Evolutionary conservation across 352 stramenopile genomes (phyloP).

Genomic region (Blastocystis sp.): DNA sequence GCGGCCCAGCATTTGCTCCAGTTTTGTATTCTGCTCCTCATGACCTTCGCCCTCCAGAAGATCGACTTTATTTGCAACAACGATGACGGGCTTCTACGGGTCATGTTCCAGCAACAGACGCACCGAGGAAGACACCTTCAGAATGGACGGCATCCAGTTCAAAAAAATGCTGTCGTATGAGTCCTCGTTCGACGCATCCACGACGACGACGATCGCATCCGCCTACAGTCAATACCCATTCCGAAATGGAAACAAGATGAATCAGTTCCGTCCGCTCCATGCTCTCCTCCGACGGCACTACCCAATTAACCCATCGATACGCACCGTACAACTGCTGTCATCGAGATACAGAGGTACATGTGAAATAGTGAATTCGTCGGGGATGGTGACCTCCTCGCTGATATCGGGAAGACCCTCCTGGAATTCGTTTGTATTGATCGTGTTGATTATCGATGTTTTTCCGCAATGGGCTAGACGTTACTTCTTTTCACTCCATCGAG

Average conservation of each 20-base stretch:
- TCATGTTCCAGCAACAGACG: not conserved
- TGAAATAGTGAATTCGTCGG: not conserved
- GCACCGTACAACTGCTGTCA: not conserved
- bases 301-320: not conserved
- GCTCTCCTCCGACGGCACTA: not conserved
- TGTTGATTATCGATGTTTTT: constrained; percentile 46
- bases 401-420: not conserved
- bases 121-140: not conserved
- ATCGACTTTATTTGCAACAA: constrained; percentile 43
- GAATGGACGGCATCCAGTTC: constrained; percentile 26
- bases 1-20: not conserved
- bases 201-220: constrained; percentile 5
- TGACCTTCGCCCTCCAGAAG: not conserved
- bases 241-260: not conserved
- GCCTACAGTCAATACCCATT: not conserved
- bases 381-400: constrained; percentile 14
- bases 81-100: not conserved
- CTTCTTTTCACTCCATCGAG: not conserved
- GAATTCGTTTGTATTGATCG: not conserved
- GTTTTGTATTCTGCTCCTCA: not conserved
- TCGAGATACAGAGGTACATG: not conserved
- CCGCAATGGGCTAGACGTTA: not conserved
- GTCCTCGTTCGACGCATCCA: not conserved
- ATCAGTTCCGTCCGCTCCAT: not conserved
- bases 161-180: not conserved